Conservation (phyloP, 805 yeast genomes). For the Ogataea pilisensis region DNA sequence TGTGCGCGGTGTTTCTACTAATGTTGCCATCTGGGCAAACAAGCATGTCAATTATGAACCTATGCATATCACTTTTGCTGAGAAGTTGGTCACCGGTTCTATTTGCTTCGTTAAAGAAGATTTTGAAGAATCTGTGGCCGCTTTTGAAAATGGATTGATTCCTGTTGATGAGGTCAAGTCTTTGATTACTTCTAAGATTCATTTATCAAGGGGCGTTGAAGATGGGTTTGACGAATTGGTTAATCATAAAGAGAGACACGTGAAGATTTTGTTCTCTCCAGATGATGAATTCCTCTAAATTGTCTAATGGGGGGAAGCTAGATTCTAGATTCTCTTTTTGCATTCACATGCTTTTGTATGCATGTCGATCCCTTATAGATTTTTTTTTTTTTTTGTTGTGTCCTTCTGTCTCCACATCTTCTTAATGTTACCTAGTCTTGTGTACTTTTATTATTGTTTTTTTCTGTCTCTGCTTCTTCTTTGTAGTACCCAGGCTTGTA, state of each 20-base stretch:
- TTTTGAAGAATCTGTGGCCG: constrained; percentile 39
- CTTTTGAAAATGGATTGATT: constrained; percentile 36
- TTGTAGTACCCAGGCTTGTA: too few species aligned
- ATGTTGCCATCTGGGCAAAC: constrained; percentile 49
- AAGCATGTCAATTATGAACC: constrained; percentile 40
- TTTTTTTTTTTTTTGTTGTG: background rate
- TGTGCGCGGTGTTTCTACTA: constrained; percentile 41
- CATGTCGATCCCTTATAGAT: too few species aligned
- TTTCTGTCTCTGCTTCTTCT: too few species aligned
- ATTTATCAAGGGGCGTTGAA: constrained; percentile 37
- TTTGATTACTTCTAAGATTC: constrained; percentile 38
- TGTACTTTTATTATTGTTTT: too few species aligned
- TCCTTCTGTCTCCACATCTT: too few species aligned
- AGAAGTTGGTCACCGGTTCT: constrained; percentile 41
- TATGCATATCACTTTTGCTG: constrained; percentile 42
- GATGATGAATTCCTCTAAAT: constrained; percentile 9
- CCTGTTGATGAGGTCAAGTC: constrained; percentile 31
- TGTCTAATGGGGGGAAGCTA: too few species aligned
- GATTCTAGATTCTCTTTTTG: too few species aligned
- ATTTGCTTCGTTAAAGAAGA: constrained; percentile 42
- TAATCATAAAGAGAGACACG: constrained; percentile 40
- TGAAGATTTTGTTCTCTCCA: constrained; percentile 42
- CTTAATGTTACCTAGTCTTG: too few species aligned
- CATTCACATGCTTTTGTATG: too few species aligned
- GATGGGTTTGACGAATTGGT: constrained; percentile 40